Evolutionary conservation across 2,329 filamentous ascomycete species (phyloP).

Genomic region (Epichloe coenophiala): DNA sequence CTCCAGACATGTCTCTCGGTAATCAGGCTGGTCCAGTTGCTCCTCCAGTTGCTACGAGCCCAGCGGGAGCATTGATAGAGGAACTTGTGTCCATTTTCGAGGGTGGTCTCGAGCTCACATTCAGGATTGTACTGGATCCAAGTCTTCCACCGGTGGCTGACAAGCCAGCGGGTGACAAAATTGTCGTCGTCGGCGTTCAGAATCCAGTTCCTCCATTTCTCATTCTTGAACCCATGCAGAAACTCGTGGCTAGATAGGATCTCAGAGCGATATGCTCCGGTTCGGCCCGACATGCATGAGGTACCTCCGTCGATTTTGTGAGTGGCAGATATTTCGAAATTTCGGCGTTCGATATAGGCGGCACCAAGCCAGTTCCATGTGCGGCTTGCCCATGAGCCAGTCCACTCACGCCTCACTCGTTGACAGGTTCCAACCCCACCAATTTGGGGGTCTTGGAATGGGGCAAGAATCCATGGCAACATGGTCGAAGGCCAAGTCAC

Average conservation of each 20-base stretch:
- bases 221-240: constrained; percentile 77
- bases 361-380: constrained; percentile 85
- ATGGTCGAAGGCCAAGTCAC: constrained; percentile 82
- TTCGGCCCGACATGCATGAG: constrained; percentile 92
- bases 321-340: constrained; percentile 93
- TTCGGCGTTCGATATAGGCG: constrained; percentile 82
- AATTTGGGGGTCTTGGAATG: constrained; percentile 72
- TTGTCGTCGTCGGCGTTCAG: constrained; percentile 97
- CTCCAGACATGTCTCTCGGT: constrained; percentile 72
- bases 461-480: constrained; percentile 82
- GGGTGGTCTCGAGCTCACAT: constrained; percentile 82
- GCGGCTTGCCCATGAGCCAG: constrained; percentile 42
- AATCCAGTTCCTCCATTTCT: constrained; percentile 79
- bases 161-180: constrained; percentile 93
- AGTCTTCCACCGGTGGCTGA: constrained; percentile 83
- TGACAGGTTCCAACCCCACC: constrained; percentile 91
- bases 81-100: constrained; percentile 81
- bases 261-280: constrained; percentile 78
- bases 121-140: constrained; percentile 89
- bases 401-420: constrained; percentile 58
- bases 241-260: constrained; percentile 81
- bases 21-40: constrained; percentile 83
- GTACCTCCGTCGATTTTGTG: constrained; percentile 90
- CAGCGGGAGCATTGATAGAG: constrained; percentile 87
- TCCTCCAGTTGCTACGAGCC: constrained; percentile 96